phyloP scores from a whole-genome alignment of 2,329 filamentous ascomycete genomes.

The Bimuria novae-zelandiae region DNA sequence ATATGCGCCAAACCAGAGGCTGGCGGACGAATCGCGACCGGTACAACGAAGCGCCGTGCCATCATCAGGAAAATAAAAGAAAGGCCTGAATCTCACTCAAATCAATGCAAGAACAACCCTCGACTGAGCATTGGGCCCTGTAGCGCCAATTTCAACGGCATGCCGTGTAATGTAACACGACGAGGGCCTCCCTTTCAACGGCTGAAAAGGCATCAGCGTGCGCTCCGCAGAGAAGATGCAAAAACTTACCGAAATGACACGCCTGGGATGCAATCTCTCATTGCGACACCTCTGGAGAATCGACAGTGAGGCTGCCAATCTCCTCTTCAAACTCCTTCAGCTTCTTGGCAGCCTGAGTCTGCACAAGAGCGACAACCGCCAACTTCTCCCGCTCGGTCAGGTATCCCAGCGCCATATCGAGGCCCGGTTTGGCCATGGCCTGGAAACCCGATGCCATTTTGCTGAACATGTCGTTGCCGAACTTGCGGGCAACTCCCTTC shows the following conservation, averaged over 20 bases:
- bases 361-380: constrained; percentile 13
- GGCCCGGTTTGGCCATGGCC: constrained; percentile 6
- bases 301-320: background rate
- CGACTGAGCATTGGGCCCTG: no score
- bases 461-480: constrained; percentile 10
- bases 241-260: background rate
- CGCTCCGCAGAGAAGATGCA: background rate
- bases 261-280: background rate
- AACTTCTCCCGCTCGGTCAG: constrained; percentile 12
- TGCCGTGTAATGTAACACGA: background rate
- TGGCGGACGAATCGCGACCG: background rate
- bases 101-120: no score
- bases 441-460: constrained; percentile 6
- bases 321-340: constrained; percentile 3
- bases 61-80: background rate
- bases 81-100: no score
- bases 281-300: background rate
- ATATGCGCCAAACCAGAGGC: background rate
- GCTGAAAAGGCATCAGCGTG: constrained; percentile 1
- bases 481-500: constrained; percentile 19
- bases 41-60: background rate
- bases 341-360: background rate
- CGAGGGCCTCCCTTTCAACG: background rate
- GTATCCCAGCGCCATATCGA: constrained; percentile 22
- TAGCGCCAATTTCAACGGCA: background rate